Base-by-base conservation (phyloP, 2,329 filamentous ascomycete species). In the Tolypocladium ovalisporum region DNA sequence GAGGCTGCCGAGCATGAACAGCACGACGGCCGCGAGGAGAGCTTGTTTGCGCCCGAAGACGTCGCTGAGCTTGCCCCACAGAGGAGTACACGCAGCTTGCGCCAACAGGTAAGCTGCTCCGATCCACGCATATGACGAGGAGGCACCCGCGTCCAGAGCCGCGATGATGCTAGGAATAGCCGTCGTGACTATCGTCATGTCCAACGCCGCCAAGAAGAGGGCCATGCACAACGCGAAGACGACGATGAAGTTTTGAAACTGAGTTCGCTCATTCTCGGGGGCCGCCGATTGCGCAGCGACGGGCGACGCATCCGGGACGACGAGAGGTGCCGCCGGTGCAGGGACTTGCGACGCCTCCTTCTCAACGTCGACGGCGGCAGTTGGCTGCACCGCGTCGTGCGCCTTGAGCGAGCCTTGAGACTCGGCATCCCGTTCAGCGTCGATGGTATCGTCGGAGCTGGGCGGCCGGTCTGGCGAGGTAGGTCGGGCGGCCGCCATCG, bases 21-120 rank as follows among this genome's bases (percentile, higher is more conserved):
- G 70, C 62, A 68, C 70, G 22, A 78, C 75, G n/a, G 80, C 76
- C 15, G 68, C 63, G 47, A 83, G 72, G 52, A 84, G 69, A 34
- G 82, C 70, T 6, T 78, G 78, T 64, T 83, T 83, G 52, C 81
- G 78, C 29, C 81, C 80, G 69, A 79, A 84, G 56, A 84, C 80
- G 61, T 84, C 81, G 47, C 78, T 78, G 52, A 83, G 65, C 63
- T 82, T 81, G 57, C 85, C 86, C 88, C 87, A 92, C 54, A 86
- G 83, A 0, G 87, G 86, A 0, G 83, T 82, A 1, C 81, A 79
- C 68, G 77, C 81, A 1, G 87, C 84, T 66, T 84, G 86, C 57
- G 84, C 86, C 13, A 92, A 80, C 8, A 90, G 76, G 65, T 88
- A 93, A 3, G 87, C 83, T 40, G 81, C 84, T 17, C 88, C 88